These are phyloP conservation scores for Phaeosphaeriaceae sp. DNA, from an alignment of 2,329 filamentous ascomycete species.

Conservation along the genomic window DNA sequence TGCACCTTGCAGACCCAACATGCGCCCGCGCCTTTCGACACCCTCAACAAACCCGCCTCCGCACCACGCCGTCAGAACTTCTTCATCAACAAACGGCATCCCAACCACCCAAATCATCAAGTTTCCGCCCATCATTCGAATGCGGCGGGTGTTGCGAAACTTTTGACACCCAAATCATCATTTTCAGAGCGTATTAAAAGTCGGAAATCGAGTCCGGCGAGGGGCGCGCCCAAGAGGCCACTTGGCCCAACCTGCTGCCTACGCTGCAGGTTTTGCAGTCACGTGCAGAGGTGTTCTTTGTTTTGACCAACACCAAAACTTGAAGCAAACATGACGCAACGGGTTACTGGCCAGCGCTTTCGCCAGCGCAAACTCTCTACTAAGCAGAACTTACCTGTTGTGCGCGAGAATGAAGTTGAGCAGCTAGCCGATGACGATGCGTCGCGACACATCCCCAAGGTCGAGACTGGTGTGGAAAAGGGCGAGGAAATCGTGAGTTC, in stretches of 20 bases:
- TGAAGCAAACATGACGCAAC: slow-evolving; percentile 42
- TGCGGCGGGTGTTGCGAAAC: slow-evolving; percentile 30
- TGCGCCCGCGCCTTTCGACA: slow-evolving; percentile 15
- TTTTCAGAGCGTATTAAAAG: slow-evolving; percentile 37
- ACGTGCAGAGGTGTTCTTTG: slow-evolving; percentile 28
- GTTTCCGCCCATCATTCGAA: slow-evolving; percentile 27
- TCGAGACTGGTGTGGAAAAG: slow-evolving; percentile 96
- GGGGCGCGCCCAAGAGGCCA: slow-evolving; percentile 23
- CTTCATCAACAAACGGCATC: slow-evolving; percentile 25
- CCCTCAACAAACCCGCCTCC: slow-evolving; percentile 17
- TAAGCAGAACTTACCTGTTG: slow-evolving; percentile 84
- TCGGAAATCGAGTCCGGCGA: slow-evolving; percentile 28
- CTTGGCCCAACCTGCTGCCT: slow-evolving; percentile 25
- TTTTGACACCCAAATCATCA: slow-evolving; percentile 39
- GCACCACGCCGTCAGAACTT: slow-evolving; percentile 15
- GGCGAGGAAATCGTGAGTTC: slow-evolving; percentile 92
- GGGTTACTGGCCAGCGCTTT: slow-evolving; percentile 63
- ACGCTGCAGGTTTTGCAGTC: slow-evolving; percentile 32
- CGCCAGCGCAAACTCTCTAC: slow-evolving; percentile 90
- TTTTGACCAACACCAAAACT: slow-evolving; percentile 14
- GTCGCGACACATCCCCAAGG: slow-evolving; percentile 79
- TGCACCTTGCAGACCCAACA: slow-evolving; percentile 9
- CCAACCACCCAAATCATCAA: slow-evolving; percentile 25
- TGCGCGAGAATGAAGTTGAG: slow-evolving; percentile 91
- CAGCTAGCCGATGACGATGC: slow-evolving; percentile 82